Percentiles rank a stretch among this genome's conserved stretches.
Evolutionary conservation across 2,329 filamentous ascomycete genomes (phyloP).

Genomic region (Microsporum ferrugineum): DNA sequence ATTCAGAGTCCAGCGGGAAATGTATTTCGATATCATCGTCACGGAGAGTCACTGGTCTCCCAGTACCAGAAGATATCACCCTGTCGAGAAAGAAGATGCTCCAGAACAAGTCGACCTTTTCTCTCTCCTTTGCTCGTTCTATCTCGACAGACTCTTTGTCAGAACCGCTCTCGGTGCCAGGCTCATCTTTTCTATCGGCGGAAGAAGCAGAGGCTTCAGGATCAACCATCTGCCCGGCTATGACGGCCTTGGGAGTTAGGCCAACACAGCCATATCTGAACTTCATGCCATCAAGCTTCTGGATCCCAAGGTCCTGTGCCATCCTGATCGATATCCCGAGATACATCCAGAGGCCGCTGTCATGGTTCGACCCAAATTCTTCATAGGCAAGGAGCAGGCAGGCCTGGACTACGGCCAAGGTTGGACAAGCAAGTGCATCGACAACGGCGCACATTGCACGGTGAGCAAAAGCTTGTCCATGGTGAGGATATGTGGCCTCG

Average conservation of each 20-base stretch:
- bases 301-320: conserved; percentile 67
- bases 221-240: conserved; percentile 22
- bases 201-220: background rate
- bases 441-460: conserved; percentile 72
- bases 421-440: conserved; percentile 72
- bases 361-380: conserved; percentile 76
- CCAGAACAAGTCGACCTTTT: conserved; percentile 81
- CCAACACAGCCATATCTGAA: conserved; percentile 44
- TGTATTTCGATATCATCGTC: conserved; percentile 76
- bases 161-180: conserved; percentile 34
- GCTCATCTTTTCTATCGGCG: conserved; percentile 15
- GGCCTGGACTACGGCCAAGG: conserved; percentile 71
- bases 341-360: conserved; percentile 91
- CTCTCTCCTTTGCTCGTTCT: conserved; percentile 58
- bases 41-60: conserved; percentile 68
- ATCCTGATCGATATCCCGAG: conserved; percentile 76
- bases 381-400: conserved; percentile 77
- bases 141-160: conserved; percentile 35
- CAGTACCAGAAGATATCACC: conserved; percentile 77
- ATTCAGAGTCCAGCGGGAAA: conserved; percentile 49
- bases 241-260: conserved; percentile 46
- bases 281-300: conserved; percentile 64
- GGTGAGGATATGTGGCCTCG: conserved; percentile 46
- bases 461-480: conserved; percentile 67
- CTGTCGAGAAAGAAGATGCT: conserved; percentile 78